phyloP scores from a whole-genome alignment of 2,329 filamentous ascomycete genomes.

The Fusarium lateritium region DNA sequence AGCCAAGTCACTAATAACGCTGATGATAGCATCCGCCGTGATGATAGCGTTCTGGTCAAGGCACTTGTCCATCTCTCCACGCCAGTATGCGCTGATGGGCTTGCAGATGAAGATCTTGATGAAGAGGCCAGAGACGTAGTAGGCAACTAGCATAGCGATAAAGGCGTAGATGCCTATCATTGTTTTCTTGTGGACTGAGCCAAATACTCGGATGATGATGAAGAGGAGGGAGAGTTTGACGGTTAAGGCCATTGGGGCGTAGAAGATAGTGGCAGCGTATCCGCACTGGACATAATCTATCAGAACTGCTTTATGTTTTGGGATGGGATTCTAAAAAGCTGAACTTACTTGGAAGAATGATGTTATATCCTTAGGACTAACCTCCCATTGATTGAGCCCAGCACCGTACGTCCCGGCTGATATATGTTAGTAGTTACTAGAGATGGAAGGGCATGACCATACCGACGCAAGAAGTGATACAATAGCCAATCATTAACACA shows the following conservation, averaged over 20 bases:
- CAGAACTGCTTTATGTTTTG: neutral
- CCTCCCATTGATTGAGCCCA: conserved; percentile 39
- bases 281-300: conserved; percentile 49
- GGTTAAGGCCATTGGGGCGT: conserved; percentile 60
- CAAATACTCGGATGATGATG: conserved; percentile 61
- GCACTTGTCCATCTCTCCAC: conserved; percentile 50
- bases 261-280: conserved; percentile 62
- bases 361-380: conserved; percentile 47
- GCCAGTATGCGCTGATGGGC: conserved; percentile 60
- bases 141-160: conserved; percentile 55
- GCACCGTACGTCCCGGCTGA: conserved; percentile 32
- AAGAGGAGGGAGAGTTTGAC: conserved; percentile 61
- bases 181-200: conserved; percentile 56
- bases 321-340: rapidly evolving
- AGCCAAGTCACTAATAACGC: conserved; percentile 36
- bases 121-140: conserved; percentile 58
- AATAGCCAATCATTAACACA: conserved; percentile 39
- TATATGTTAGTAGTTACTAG: neutral
- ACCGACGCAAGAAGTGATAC: conserved; percentile 31
- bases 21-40: conserved; percentile 40
- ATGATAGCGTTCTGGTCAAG: conserved; percentile 52
- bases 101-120: conserved; percentile 61
- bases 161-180: conserved; percentile 57
- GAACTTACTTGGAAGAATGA: conserved; percentile 55
- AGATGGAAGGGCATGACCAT: neutral